phyloP scores from a whole-genome alignment of 2,329 filamentous ascomycete species.

The Xylariales sp. region DNA sequence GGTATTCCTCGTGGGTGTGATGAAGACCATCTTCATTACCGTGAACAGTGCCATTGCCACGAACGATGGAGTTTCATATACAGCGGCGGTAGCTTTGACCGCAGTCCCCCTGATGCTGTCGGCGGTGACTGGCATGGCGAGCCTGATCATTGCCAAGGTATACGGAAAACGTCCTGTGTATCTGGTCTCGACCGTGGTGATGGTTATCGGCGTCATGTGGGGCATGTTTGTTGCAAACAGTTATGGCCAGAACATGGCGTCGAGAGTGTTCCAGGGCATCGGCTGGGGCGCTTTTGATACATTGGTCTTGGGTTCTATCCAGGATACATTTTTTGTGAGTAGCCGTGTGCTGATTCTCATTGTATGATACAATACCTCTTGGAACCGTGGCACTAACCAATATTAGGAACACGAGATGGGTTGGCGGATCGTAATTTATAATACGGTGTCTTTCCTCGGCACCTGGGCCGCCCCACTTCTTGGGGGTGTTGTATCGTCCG shows the following conservation, averaged over 20 bases:
- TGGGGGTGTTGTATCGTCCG: conserved; percentile 43
- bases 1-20: conserved; percentile 41
- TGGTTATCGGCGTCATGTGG: conserved; percentile 48
- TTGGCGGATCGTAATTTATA: conserved; percentile 38
- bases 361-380: not conserved
- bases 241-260: conserved; percentile 44
- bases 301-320: conserved; percentile 46
- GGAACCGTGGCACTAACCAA: conserved; percentile 15
- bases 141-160: conserved; percentile 37
- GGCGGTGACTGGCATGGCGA: conserved; percentile 37
- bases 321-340: conserved; percentile 54
- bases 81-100: conserved; percentile 43
- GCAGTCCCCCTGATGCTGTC: conserved; percentile 49
- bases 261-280: conserved; percentile 50
- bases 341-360: not conserved
- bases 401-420: conserved; percentile 50
- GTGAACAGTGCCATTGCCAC: conserved; percentile 40
- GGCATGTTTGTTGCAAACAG: conserved; percentile 37
- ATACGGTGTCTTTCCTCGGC: conserved; percentile 37
- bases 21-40: conserved; percentile 50
- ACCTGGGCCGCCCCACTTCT: conserved; percentile 52
- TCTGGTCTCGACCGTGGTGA: conserved; percentile 36
- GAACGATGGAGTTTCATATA: conserved; percentile 40
- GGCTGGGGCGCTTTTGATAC: conserved; percentile 58
- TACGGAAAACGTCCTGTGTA: conserved; percentile 52